These are phyloP conservation scores for Carex scoparia DNA, from an alignment of 176 grass and related monocot species.

Conservation along the genomic window DNA sequence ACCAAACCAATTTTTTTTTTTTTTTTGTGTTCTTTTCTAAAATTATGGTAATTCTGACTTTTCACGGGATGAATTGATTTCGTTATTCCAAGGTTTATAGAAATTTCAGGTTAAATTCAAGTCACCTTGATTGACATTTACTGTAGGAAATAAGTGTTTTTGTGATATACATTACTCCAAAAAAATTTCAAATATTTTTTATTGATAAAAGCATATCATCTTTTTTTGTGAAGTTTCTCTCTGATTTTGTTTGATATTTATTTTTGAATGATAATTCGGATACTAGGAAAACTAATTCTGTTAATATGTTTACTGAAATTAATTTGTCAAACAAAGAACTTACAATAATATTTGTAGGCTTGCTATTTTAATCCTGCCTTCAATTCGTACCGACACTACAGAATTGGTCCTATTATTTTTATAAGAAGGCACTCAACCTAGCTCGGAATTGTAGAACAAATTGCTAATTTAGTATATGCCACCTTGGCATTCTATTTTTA, in stretches of 20 bases:
- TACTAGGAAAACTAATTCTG: conserved; percentile 3
- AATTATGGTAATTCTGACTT: background rate
- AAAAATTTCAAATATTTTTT: background rate
- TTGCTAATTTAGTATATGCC: conserved; percentile 10
- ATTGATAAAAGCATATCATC: background rate
- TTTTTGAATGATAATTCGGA: background rate
- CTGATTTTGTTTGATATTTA: conserved; percentile 2
- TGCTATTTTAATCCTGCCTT: background rate
- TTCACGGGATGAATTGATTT: background rate
- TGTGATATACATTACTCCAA: background rate
- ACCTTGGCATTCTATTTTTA: background rate
- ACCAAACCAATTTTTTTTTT: background rate
- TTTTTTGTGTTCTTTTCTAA: background rate
- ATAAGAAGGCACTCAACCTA: background rate
- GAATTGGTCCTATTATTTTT: conserved; percentile 7
- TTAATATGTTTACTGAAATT: background rate
- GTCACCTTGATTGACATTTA: background rate
- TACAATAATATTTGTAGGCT: background rate
- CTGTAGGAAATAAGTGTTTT: background rate
- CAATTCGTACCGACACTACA: background rate
- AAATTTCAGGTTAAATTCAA: background rate
- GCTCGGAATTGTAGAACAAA: conserved; percentile 7
- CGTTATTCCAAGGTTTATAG: background rate
- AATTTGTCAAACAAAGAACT: background rate
- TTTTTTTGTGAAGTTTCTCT: background rate